Evolutionary conservation across 352 stramenopile genomes (phyloP).

Genomic region (Phytophthora chlamydospora): DNA sequence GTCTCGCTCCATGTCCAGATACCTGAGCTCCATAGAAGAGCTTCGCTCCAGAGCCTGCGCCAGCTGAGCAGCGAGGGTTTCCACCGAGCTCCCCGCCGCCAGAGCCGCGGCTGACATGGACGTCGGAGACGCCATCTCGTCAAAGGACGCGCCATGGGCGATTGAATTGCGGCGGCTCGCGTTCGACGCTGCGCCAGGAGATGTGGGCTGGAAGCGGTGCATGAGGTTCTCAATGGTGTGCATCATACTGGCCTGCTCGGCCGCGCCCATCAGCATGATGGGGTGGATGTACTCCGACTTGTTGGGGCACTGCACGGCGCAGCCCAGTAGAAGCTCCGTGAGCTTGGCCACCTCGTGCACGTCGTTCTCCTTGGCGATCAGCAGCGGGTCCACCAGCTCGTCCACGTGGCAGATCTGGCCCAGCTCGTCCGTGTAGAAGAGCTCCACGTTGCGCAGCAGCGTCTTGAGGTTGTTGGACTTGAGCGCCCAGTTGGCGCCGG

Average conservation of each 20-base stretch:
- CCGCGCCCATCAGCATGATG: slow-evolving; percentile 84
- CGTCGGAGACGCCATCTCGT: slow-evolving; percentile 52
- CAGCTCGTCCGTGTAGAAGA: slow-evolving; percentile 86
- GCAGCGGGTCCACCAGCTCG: slow-evolving; percentile 70
- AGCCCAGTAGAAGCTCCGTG: slow-evolving; percentile 75
- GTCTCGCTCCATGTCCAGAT: slow-evolving; percentile 78
- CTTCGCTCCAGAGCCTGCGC: slow-evolving; percentile 73
- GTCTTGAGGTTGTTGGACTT: slow-evolving; percentile 85
- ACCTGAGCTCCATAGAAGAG: slow-evolving; percentile 71
- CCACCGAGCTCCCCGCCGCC: slow-evolving; percentile 41
- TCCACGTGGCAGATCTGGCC: slow-evolving; percentile 71
- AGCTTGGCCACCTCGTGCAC: slow-evolving; percentile 73
- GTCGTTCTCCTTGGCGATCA: slow-evolving; percentile 77
- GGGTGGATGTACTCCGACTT: slow-evolving; percentile 86
- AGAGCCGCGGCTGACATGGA: slow-evolving; percentile 37
- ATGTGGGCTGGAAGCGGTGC: slow-evolving; percentile 73
- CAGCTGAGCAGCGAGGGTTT: slow-evolving; percentile 60
- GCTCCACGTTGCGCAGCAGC: slow-evolving; percentile 73
- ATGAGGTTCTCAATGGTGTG: slow-evolving; percentile 86
- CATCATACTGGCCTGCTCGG: slow-evolving; percentile 84
- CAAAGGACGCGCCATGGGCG: slow-evolving; percentile 53
- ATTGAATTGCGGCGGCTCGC: slow-evolving; percentile 35
- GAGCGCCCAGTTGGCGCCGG: slow-evolving; percentile 72
- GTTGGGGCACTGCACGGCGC: slow-evolving; percentile 78
- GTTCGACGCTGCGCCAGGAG: slow-evolving; percentile 40